A percentile compares a stretch with the other conserved stretches of the same genome.
phyloP scores from a whole-genome alignment of 164 flowering plant species.

The Aristolochia fimbriata region DNA sequence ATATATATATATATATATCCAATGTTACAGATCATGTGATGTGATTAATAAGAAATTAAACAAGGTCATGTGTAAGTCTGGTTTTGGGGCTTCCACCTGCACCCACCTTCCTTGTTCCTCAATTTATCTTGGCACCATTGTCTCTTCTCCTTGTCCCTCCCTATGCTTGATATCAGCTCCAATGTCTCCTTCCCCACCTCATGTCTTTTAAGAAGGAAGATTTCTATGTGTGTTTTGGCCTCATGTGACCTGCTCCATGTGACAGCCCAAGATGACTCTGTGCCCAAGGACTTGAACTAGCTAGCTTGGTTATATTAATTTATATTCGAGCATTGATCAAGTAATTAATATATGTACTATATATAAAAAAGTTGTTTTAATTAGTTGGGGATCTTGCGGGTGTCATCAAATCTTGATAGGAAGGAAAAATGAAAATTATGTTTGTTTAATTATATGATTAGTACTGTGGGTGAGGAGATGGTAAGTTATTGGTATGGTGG shows the following conservation, averaged over 20 bases:
- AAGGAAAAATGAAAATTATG: too few species aligned
- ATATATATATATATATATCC: too few species aligned
- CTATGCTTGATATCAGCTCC: background rate
- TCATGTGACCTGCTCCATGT: slow-evolving; percentile 1
- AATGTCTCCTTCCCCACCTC: background rate
- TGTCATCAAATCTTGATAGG: too few species aligned
- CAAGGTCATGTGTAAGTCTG: background rate
- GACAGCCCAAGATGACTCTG: background rate
- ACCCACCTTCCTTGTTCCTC: background rate
- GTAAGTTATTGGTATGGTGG: too few species aligned
- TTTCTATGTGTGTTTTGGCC: background rate
- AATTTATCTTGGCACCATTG: background rate
- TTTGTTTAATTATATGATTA: too few species aligned
- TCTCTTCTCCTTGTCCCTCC: background rate
- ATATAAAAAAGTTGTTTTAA: too few species aligned
- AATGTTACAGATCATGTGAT: background rate
- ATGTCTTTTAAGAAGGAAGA: background rate
- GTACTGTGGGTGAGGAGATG: too few species aligned
- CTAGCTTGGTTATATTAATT: too few species aligned
- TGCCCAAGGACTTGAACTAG: too few species aligned
- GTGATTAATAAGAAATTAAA: background rate
- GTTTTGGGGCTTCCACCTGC: background rate
- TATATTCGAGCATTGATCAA: too few species aligned
- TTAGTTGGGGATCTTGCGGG: too few species aligned
- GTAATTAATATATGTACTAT: too few species aligned